Evolutionary conservation across 208 protist species (phyloP).

Genomic region (Tritrichomonas musculus): DNA sequence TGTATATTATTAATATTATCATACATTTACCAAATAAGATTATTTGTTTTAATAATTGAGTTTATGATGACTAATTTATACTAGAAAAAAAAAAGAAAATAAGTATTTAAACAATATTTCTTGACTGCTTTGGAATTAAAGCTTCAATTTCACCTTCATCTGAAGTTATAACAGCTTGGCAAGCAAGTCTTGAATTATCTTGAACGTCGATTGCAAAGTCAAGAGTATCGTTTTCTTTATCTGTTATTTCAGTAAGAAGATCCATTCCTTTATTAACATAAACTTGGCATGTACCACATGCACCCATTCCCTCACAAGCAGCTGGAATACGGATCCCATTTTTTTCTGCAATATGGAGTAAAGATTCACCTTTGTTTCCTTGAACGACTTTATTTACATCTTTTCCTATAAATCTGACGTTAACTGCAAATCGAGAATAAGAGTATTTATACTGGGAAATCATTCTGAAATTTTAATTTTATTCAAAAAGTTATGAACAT

Average conservation of each 20-base stretch:
- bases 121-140: not conserved
- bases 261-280: not conserved
- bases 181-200: not conserved
- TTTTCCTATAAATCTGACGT: not conserved
- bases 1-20: too few species aligned
- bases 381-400: not conserved
- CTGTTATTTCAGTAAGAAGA: not conserved
- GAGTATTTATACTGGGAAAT: too few species aligned
- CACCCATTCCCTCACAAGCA: not conserved
- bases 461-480: too few species aligned
- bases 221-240: not conserved
- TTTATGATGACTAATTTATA: too few species aligned
- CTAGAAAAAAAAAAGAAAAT: too few species aligned
- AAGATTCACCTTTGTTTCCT: not conserved
- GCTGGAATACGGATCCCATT: not conserved
- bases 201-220: not conserved
- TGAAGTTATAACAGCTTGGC: not conserved
- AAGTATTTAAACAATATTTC: not conserved
- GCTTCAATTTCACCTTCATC: constrained; percentile 15
- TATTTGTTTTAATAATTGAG: too few species aligned
- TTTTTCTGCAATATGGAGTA: constrained; percentile 1
- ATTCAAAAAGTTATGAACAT: too few species aligned
- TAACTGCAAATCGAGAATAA: not conserved
- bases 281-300: not conserved
- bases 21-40: too few species aligned